These are phyloP conservation scores for Abelmoschus esculentus DNA, from an alignment of 345 rosid species.

Conservation along the genomic window DNA sequence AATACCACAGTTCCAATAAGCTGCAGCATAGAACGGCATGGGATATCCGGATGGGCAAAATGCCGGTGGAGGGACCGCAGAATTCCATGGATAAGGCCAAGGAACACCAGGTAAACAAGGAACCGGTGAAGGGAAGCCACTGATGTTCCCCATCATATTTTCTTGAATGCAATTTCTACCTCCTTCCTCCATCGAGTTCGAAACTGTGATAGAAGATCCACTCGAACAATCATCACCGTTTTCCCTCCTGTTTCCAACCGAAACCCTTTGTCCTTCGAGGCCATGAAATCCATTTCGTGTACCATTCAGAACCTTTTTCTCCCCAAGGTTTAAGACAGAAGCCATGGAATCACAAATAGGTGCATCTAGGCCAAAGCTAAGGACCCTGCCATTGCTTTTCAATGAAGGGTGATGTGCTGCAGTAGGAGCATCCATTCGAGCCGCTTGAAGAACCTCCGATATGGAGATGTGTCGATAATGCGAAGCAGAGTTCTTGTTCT, in stretches of 20 bases:
- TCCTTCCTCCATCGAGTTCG: conserved; percentile 31
- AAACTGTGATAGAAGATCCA: conserved; percentile 44
- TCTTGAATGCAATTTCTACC: conserved; percentile 23
- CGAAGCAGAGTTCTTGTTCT: conserved; percentile 64
- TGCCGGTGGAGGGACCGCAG: conserved; percentile 44
- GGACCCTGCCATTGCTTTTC: conserved; percentile 47
- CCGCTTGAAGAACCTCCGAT: conserved; percentile 65
- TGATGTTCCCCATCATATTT: conserved; percentile 25
- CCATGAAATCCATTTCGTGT: conserved; percentile 29
- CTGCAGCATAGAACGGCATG: conserved; percentile 50
- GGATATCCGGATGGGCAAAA: conserved; percentile 63
- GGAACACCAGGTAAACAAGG: conserved; percentile 59
- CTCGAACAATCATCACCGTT: conserved; percentile 52
- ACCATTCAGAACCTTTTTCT: conserved; percentile 39
- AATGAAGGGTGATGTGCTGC: conserved; percentile 32
- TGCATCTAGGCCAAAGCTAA: conserved; percentile 57
- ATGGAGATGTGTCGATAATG: conserved; percentile 62
- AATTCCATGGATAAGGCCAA: conserved; percentile 78
- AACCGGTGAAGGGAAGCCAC: conserved; percentile 40
- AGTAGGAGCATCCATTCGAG: conserved; percentile 40
- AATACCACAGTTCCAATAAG: conserved; percentile 48
- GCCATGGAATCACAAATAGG: conserved; percentile 48
- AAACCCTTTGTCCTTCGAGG: conserved; percentile 22
- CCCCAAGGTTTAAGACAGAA: conserved; percentile 36
- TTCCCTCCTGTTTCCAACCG: conserved; percentile 26